Percentiles rank a stretch among this genome's conserved stretches.
These are phyloP conservation scores for Acanthamoeba polyphaga DNA, from an alignment of 208 protist genomes.

Conservation along the genomic window DNA sequence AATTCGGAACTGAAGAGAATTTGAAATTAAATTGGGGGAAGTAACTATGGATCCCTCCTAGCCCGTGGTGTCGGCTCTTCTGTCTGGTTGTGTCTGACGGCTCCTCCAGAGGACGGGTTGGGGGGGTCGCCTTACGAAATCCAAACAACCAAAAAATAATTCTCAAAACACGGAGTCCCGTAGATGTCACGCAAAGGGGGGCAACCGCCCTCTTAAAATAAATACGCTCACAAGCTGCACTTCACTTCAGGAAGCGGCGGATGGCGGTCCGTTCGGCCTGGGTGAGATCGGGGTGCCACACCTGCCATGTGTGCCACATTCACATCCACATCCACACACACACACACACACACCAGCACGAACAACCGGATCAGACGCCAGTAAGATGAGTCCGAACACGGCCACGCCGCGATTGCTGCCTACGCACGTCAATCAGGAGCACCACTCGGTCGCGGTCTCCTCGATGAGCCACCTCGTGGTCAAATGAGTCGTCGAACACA, in stretches of 20 bases:
- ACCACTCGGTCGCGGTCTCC: constrained; percentile 59
- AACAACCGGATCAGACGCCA: neutral
- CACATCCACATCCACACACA: too few species aligned
- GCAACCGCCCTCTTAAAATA: too few species aligned
- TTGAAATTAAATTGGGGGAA: too few species aligned
- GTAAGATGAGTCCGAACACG: too few species aligned
- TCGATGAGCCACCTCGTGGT: constrained; percentile 47
- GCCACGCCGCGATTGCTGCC: too few species aligned
- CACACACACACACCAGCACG: neutral
- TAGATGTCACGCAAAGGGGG: neutral
- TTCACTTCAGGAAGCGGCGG: constrained; percentile 1
- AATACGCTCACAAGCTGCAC: too few species aligned
- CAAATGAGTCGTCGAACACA: constrained; percentile 71
- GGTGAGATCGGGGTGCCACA: constrained; percentile 73
- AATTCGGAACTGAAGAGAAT: too few species aligned
- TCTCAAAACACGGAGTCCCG: constrained; percentile 11
- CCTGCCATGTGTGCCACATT: neutral
- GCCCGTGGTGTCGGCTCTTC: too few species aligned
- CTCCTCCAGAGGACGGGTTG: too few species aligned
- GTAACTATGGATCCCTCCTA: too few species aligned
- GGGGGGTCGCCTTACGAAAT: neutral
- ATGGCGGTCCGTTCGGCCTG: constrained; percentile 16
- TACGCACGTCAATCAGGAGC: constrained; percentile 55
- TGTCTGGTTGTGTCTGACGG: too few species aligned
- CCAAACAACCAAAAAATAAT: neutral